Evolutionary conservation across 495 filamentous ascomycete species (phyloP).

Genomic region (Annulohypoxylon moriforme): DNA sequence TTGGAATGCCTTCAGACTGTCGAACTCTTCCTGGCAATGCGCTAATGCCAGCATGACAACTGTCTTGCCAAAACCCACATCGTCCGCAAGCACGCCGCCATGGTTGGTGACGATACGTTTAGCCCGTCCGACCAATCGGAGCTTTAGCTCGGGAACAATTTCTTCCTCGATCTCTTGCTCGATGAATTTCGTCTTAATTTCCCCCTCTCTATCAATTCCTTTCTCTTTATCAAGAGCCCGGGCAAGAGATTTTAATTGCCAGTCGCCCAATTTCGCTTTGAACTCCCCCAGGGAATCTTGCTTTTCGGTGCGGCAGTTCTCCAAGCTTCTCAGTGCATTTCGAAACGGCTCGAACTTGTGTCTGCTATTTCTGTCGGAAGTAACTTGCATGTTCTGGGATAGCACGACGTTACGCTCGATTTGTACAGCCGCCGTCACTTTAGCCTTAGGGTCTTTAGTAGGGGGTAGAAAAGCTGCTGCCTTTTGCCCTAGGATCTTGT

Average conservation of each 20-base stretch:
- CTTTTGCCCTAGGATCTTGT: background rate
- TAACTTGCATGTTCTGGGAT: slow-evolving; percentile 22
- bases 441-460: background rate
- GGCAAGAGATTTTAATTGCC: slow-evolving; percentile 48
- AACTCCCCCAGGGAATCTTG: background rate
- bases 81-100: slow-evolving; percentile 80
- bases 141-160: slow-evolving; percentile 64
- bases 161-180: slow-evolving; percentile 79
- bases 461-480: slow-evolving; percentile 18
- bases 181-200: slow-evolving; percentile 60
- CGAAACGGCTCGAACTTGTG: slow-evolving; percentile 35
- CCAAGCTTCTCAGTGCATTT: background rate
- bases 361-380: background rate
- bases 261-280: slow-evolving; percentile 6
- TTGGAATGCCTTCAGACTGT: slow-evolving; percentile 28
- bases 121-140: slow-evolving; percentile 71
- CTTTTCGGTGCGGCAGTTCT: background rate
- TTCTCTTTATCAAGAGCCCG: slow-evolving; percentile 78
- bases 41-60: slow-evolving; percentile 75
- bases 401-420: slow-evolving; percentile 15
- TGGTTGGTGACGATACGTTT: slow-evolving; percentile 59
- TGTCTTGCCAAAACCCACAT: slow-evolving; percentile 88
- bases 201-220: no score
- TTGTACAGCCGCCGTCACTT: background rate
- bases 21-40: slow-evolving; percentile 56